These are phyloP conservation scores for Neurospora sp. DNA, from an alignment of 495 filamentous ascomycete species.

Conservation along the genomic window DNA sequence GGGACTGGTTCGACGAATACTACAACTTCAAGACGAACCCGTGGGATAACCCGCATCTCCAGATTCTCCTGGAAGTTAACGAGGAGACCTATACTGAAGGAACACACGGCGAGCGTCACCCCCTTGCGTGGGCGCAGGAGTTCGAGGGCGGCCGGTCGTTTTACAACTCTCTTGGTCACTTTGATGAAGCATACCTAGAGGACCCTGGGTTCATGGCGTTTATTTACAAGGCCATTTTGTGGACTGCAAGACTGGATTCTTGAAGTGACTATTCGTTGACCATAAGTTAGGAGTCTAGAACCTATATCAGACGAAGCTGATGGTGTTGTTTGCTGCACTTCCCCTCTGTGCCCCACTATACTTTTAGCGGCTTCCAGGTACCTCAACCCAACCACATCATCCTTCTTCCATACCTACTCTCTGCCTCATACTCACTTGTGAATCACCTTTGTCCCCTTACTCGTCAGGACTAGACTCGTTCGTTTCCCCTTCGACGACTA, in stretches of 20 bases:
- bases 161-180: slow-evolving; percentile 31
- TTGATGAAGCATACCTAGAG: slow-evolving; percentile 25
- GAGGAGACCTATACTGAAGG: slow-evolving; percentile 23
- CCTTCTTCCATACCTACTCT: neutral
- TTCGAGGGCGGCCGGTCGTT: slow-evolving; percentile 28
- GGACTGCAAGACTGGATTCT: slow-evolving; percentile 11
- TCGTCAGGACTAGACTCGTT: neutral
- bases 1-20: slow-evolving; percentile 31
- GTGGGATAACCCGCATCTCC: slow-evolving; percentile 4
- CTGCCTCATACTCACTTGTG: neutral
- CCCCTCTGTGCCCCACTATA: neutral
- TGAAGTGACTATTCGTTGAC: neutral
- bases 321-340: neutral
- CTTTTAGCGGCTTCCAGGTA: neutral
- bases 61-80: slow-evolving; percentile 21
- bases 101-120: slow-evolving; percentile 20
- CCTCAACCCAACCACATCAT: neutral
- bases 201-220: slow-evolving; percentile 24
- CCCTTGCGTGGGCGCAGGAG: slow-evolving; percentile 27
- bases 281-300: neutral
- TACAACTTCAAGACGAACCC: slow-evolving; percentile 29
- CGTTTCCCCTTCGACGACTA: neutral
- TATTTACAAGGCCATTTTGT: slow-evolving; percentile 22
- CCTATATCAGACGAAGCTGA: neutral
- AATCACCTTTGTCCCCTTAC: neutral